Percentiles rank a stretch among this genome's conserved stretches.
Conservation (phyloP, 441 rosid genomes). For the Populus hybrid region DNA sequence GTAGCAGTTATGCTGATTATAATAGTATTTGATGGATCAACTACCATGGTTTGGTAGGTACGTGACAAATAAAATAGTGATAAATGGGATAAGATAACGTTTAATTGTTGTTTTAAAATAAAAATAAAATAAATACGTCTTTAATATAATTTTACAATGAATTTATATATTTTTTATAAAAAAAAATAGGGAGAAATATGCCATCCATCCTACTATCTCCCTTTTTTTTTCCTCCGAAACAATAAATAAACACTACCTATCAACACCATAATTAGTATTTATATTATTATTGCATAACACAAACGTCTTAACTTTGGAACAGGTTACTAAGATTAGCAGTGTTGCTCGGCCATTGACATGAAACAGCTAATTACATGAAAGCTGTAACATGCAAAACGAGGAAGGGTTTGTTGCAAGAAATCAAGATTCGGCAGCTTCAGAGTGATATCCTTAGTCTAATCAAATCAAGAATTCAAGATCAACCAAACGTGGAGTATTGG, state of each 20-base stretch:
- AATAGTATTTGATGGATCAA: conserved; percentile 3
- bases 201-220: too few species aligned
- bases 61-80: neutral
- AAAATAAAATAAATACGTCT: too few species aligned
- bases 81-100: neutral
- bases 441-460: neutral
- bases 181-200: too few species aligned
- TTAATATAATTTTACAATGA: too few species aligned
- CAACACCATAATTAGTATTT: too few species aligned
- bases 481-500: neutral
- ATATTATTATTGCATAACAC: neutral
- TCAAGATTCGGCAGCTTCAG: neutral
- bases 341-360: neutral
- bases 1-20: neutral
- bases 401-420: neutral
- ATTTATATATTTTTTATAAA: too few species aligned
- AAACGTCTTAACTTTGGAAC: neutral
- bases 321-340: neutral
- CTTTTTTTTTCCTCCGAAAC: too few species aligned
- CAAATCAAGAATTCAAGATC: neutral
- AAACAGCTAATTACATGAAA: neutral
- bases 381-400: neutral
- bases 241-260: too few species aligned
- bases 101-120: too few species aligned
- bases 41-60: conserved; percentile 13